These are phyloP conservation scores for Aspergillus hortae DNA, from an alignment of 2,329 filamentous ascomycete species.

Conservation along the genomic window DNA sequence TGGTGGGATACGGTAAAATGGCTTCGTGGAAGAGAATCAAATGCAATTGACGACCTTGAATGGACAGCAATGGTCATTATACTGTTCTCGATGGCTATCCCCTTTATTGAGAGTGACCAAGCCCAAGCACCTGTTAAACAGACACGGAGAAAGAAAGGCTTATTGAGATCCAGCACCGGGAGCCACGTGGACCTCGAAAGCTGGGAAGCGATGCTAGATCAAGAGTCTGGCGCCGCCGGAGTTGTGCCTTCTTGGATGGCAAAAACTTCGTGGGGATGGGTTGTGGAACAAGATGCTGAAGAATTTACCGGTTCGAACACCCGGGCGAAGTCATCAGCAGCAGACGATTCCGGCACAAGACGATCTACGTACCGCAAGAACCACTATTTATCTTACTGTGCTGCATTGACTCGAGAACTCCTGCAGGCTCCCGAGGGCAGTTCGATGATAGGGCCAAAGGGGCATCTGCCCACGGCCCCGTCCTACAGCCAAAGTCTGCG, in stretches of 20 bases:
- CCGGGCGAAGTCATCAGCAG: conserved; percentile 16
- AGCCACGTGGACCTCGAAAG: conserved; percentile 42
- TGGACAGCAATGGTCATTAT: conserved; percentile 67
- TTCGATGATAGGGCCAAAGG: conserved; percentile 51
- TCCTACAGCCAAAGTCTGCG: conserved; percentile 55
- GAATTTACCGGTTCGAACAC: conserved; percentile 16
- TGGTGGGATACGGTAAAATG: conserved; percentile 75
- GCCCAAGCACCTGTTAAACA: conserved; percentile 30
- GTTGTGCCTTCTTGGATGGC: conserved; percentile 50
- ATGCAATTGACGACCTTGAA: conserved; percentile 52
- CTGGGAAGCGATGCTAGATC: conserved; percentile 48
- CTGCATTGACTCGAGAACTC: conserved; percentile 63
- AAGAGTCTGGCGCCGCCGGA: conserved; percentile 42
- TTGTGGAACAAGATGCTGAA: conserved; percentile 55
- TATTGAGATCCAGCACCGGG: conserved; percentile 51
- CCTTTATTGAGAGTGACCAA: conserved; percentile 47
- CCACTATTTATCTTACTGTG: conserved; percentile 44
- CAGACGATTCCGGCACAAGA: conserved; percentile 20
- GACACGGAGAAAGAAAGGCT: conserved; percentile 39
- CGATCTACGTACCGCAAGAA: conserved; percentile 35
- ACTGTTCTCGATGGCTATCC: conserved; percentile 62
- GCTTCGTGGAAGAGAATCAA: conserved; percentile 52
- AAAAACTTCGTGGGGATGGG: conserved; percentile 67
- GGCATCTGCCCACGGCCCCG: conserved; percentile 63
- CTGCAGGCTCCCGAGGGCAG: conserved; percentile 58